Percentiles rank a stretch among this genome's conserved stretches.
Evolutionary conservation across 345 rosid genomes (phyloP).

Genomic region (Gossypium raimondii): DNA sequence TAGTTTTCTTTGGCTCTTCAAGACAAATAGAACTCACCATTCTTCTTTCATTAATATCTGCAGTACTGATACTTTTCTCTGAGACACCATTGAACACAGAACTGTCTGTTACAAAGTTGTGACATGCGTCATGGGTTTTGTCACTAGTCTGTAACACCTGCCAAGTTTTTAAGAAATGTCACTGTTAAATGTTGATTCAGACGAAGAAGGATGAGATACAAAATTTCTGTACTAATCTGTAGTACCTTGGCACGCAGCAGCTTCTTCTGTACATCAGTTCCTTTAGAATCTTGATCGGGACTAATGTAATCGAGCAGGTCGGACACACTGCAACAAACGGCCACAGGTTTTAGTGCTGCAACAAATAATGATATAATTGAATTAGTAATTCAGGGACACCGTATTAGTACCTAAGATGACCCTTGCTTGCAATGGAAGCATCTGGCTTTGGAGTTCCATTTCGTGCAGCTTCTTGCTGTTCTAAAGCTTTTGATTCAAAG

Average conservation of each 20-base stretch:
- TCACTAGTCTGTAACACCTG: constrained; percentile 51
- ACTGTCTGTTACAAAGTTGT: constrained; percentile 34
- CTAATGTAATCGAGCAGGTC: constrained; percentile 65
- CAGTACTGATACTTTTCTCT: constrained; percentile 14
- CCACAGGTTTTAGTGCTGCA: constrained; percentile 25
- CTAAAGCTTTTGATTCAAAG: constrained; percentile 62
- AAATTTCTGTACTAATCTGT: background rate
- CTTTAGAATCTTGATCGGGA: constrained; percentile 51
- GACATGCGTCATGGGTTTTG: constrained; percentile 28
- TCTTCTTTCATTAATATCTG: constrained; percentile 21
- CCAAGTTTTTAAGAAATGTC: constrained; percentile 16
- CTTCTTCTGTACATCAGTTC: constrained; percentile 43
- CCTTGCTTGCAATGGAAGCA: constrained; percentile 68
- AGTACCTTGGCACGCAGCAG: constrained; percentile 55
- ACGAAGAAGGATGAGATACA: background rate
- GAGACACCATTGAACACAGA: constrained; percentile 17
- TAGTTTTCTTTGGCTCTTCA: constrained; percentile 30
- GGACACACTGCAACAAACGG: constrained; percentile 50
- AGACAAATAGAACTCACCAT: constrained; percentile 11
- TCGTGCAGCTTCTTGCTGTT: constrained; percentile 65
- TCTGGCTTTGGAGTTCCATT: constrained; percentile 68
- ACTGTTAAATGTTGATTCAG: background rate
- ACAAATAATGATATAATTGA: constrained; percentile 8
- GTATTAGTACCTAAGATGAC: constrained; percentile 65
- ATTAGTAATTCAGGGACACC: constrained; percentile 44